These are phyloP conservation scores for Volvariella surrecta DNA, from an alignment of 1,284 basidiomycete species.

Conservation along the genomic window DNA sequence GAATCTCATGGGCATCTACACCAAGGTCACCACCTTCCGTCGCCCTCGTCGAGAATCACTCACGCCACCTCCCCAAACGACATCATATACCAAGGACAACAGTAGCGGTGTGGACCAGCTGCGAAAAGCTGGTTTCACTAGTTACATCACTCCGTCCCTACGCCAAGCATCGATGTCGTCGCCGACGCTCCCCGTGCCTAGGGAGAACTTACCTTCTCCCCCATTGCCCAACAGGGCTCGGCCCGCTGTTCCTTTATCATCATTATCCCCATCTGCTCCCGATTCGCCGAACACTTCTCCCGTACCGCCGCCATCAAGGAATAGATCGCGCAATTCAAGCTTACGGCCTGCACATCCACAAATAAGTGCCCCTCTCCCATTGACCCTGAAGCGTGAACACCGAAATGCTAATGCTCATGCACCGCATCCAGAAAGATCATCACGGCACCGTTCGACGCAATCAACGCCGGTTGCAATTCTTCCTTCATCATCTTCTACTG, in stretches of 20 bases:
- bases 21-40: slow-evolving; percentile 46
- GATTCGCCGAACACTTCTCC: no score
- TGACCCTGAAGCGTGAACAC: slow-evolving; percentile 14
- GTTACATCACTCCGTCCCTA: slow-evolving; percentile 55
- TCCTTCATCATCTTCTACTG: slow-evolving; percentile 22
- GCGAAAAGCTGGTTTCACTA: slow-evolving; percentile 43
- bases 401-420: slow-evolving; percentile 9
- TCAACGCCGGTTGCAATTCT: slow-evolving; percentile 21
- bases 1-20: slow-evolving; percentile 39
- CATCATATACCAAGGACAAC: slow-evolving; percentile 17
- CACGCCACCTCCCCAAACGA: slow-evolving; percentile 23
- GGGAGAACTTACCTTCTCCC: slow-evolving; percentile 38
- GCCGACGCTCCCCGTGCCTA: slow-evolving; percentile 51
- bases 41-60: slow-evolving; percentile 34
- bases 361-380: slow-evolving; percentile 16
- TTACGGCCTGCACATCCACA: slow-evolving; percentile 25
- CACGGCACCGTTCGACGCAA: slow-evolving; percentile 29
- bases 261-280: slow-evolving; percentile 32
- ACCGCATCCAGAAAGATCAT: slow-evolving; percentile 10
- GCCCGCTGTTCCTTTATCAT: slow-evolving; percentile 36
- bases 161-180: slow-evolving; percentile 65
- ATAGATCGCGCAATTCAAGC: slow-evolving; percentile 30
- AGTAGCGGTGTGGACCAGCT: slow-evolving; percentile 25
- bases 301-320: slow-evolving; percentile 32
- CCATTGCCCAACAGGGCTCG: slow-evolving; percentile 26